Evolutionary conservation across 1,284 basidiomycete species (phyloP), one percentile per base, ranked within the genome.

Genomic region (Cutaneotrichosporon sp.): DNA sequence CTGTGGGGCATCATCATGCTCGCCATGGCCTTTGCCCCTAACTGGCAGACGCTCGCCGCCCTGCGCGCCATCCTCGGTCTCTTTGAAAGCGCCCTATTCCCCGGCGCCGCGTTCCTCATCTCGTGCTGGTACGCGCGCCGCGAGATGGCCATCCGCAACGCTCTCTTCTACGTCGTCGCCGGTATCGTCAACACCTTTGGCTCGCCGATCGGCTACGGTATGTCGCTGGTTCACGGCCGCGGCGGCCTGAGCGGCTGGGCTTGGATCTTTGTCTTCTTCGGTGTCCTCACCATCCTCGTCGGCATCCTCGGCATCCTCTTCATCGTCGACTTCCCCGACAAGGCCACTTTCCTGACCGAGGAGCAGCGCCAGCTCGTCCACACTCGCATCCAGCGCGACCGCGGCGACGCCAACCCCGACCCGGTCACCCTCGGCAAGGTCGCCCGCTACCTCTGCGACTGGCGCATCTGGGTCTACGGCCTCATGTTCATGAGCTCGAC

Each of bases 401-500:
- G 63, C 22, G 56, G 73, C 25, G 82, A 83, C 66, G 71, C 80
- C 42, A 67, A 69, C 22, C 73, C 73, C 33, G 81, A 83, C 63
- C 29, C 68, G 1, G 64, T 82, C 16, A 79, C 80, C 13, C 54
- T 63, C 62, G 27, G 33, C 22, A 80, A 80, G 65, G 53, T 75
- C 13, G 20, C 63, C 49, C 70, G 58, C 54, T 80, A 82, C 67
- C 42, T 72, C 14, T 13, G 25, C 22, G 81, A 82, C 68, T 61
- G 72, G 63, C 80, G 80, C 71, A 63, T 81, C 16, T 82, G 81
- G 81, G 58, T 70, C 3, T 82, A 79, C 59, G 81, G 74, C 24
- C 63, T 82, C 57, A 70, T 79, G 69, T 80, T 82, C 70, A 65
- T 71, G 47, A 64, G 67, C 11, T 55, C 67, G n/a, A 68, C 68